These are phyloP conservation scores for Linum usitatissimum DNA, from an alignment of 345 rosid species.

Conservation along the genomic window DNA sequence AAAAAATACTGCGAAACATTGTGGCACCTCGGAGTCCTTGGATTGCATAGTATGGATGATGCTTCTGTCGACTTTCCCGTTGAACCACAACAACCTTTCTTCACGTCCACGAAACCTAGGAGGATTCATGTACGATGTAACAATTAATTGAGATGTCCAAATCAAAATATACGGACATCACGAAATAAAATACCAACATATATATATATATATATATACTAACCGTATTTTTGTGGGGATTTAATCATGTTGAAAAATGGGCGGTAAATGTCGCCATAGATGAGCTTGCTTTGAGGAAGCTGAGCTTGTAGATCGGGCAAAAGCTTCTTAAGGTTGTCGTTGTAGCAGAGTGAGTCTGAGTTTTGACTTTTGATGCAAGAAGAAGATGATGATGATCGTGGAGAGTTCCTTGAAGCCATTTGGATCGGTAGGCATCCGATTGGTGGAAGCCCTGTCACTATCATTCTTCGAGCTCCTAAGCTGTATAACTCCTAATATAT, in stretches of 20 bases:
- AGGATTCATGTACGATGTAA: neutral
- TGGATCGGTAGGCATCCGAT: constrained; percentile 61
- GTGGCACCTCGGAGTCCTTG: constrained; percentile 18
- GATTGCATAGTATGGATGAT: constrained; percentile 24
- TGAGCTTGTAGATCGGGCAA: constrained; percentile 20
- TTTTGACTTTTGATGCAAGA: constrained; percentile 42
- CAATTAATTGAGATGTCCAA: neutral
- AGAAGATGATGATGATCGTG: neutral
- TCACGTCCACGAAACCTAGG: constrained; percentile 33
- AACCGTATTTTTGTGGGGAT: constrained; percentile 41
- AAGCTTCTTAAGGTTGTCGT: constrained; percentile 33
- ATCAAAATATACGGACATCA: neutral
- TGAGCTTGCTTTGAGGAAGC: constrained; percentile 34
- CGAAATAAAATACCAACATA: neutral
- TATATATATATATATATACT: neutral
- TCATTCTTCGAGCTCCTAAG: constrained; percentile 38
- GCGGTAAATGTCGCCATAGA: constrained; percentile 32
- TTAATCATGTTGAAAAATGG: constrained; percentile 37
- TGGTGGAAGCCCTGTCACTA: constrained; percentile 47
- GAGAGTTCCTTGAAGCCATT: constrained; percentile 18
- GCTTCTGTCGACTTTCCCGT: constrained; percentile 21
- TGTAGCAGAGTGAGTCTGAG: constrained; percentile 30
- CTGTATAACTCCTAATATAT: constrained; percentile 32
- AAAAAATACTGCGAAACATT: constrained; percentile 29
- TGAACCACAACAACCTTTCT: constrained; percentile 38